Evolutionary conservation across 805 yeast species (phyloP).

Genomic region (Hagleromyces aurorensis): DNA sequence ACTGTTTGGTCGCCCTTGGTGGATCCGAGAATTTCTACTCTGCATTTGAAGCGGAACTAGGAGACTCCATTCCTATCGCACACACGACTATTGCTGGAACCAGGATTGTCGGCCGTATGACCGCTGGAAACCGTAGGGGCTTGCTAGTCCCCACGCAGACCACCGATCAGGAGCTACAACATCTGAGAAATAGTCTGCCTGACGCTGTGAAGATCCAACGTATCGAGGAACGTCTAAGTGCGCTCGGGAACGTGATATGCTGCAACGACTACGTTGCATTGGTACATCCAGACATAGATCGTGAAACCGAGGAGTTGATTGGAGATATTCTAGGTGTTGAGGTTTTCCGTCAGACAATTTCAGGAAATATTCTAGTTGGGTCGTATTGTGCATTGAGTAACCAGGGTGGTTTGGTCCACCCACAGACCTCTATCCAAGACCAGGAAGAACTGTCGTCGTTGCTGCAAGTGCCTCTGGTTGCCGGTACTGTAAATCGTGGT

Average conservation of each 20-base stretch:
- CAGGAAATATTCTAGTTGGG: conserved; percentile 96
- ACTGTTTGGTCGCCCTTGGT: conserved; percentile 93
- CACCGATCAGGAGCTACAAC: conserved; percentile 97
- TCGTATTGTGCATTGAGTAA: conserved; percentile 90
- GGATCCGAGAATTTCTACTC: conserved; percentile 86
- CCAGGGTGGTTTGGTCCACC: conserved; percentile 98
- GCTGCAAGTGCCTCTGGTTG: conserved; percentile 94
- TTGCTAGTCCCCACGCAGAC: conserved; percentile 95
- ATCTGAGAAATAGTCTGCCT: conserved; percentile 91
- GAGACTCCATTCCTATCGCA: conserved; percentile 92
- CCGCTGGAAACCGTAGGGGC: conserved; percentile 98
- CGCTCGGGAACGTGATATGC: conserved; percentile 95
- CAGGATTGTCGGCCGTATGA: conserved; percentile 95
- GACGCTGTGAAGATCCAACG: conserved; percentile 93
- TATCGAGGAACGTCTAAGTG: conserved; percentile 95
- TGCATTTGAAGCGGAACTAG: conserved; percentile 95
- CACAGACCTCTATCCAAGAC: conserved; percentile 94
- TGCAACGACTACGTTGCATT: conserved; percentile 98
- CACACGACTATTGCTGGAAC: conserved; percentile 98
- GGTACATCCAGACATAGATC: conserved; percentile 98
- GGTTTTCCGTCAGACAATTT: conserved; percentile 97
- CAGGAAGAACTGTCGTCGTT: conserved; percentile 95
- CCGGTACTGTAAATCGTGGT: conserved; percentile 98
- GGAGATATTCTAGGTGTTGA: conserved; percentile 98
- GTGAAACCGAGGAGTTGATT: conserved; percentile 97